Conservation (phyloP, 345 rosid genomes). For the Cardamine chenopodiifolia region DNA sequence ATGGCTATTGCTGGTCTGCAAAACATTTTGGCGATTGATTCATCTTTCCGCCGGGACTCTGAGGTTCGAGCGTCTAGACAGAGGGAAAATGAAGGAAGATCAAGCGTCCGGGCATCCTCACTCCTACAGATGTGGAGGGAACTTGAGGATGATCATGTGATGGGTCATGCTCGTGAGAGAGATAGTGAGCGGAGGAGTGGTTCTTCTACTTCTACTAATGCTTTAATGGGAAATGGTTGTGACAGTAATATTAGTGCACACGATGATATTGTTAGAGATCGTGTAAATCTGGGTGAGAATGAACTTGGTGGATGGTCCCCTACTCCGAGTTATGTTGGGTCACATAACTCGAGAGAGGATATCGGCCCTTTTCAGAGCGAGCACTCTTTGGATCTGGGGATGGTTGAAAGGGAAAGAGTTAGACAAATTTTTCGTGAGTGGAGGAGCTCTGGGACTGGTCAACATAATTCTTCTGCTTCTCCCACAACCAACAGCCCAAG, state of each 20-base stretch:
- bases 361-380: constrained; percentile 41
- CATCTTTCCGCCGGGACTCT: constrained; percentile 73
- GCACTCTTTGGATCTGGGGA: constrained; percentile 66
- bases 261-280: constrained; percentile 46
- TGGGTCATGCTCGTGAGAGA: constrained; percentile 62
- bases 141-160: constrained; percentile 83
- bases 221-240: constrained; percentile 45
- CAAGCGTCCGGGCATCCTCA: constrained; percentile 73
- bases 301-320: constrained; percentile 63
- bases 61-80: constrained; percentile 57
- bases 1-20: constrained; percentile 93
- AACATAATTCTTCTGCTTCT: constrained; percentile 51
- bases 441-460: constrained; percentile 71
- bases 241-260: constrained; percentile 49
- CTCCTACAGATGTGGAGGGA: constrained; percentile 88
- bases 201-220: constrained; percentile 40
- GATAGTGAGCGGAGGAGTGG: constrained; percentile 53
- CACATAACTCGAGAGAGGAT: constrained; percentile 60
- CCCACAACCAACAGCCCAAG: constrained; percentile 52
- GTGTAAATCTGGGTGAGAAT: constrained; percentile 52
- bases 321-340: constrained; percentile 44
- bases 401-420: constrained; percentile 84
- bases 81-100: constrained; percentile 58
- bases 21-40: constrained; percentile 70
- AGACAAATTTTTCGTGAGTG: constrained; percentile 84